Evolutionary conservation across 2,329 filamentous ascomycete species (phyloP), one percentile per base, ranked within the genome.

Genomic region (Alternaria longipes): DNA sequence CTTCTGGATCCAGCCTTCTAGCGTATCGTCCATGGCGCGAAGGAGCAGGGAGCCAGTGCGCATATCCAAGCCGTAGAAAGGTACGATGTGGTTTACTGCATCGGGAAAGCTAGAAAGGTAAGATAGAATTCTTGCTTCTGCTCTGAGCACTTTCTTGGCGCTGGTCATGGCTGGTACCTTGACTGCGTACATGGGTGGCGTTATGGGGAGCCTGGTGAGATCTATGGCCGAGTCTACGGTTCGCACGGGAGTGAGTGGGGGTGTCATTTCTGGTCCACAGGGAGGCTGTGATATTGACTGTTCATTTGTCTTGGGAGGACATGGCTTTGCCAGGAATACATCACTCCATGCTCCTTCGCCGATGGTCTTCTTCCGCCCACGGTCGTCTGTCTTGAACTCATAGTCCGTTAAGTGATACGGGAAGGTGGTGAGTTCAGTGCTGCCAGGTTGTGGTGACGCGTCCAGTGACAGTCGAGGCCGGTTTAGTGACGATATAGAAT

Each of bases 291-390:
- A 47, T 12, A 54, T 32, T 11, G 49, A 36, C 41, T 62, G 59
- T 22, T 63, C 46, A 24, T 40, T n/a, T 1, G 55, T 47, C 30
- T 67, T 64, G 1, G 71, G 67, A 8, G 68, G 50, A 40, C 57
- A 65, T 20, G 69, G 74, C 9, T n/a, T 67, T 7, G 74, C 77
- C 7, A 76, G 66, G 60, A 76, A 79, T 1, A 79, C 77, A 64
- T 78, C 70, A 57, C 76, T 78, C 77, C 77, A 79, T 16, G 71
- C 63, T 11, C 77, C 77, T 16, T 66, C 67, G 16, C 77, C 77
- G 12, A 79, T 70, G 3, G 64, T 66, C 38, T 66, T 74, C 58
- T 70, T 75, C 20, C 65, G 66, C 5, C 67, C 69, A 12, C 73
- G 65, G 5, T 66, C 63, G 42, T 72, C 65, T 11, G 51, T 60